Evolutionary conservation across 371 early-diverging fungal species (phyloP), one percentile per base, ranked within the genome.

Genomic region (Mucor plumbeus): DNA sequence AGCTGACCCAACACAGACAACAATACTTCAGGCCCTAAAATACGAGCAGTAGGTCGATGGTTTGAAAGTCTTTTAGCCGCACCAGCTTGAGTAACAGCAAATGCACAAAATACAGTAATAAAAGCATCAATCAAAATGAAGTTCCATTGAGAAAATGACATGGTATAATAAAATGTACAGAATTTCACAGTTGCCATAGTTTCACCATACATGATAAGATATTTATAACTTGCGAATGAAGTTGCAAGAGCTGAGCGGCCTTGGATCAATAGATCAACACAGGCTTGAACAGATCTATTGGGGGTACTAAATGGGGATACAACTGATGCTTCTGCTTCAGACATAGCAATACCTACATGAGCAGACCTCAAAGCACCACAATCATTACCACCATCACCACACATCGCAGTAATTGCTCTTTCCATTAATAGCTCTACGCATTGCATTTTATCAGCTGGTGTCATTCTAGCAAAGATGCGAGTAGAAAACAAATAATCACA

Each of bases 381-480:
- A 74, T 99, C 99, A 69, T 99, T 99, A 68, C 98, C 95, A 35
- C 99, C 99, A 79, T 99, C 99, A 26, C 99, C 99, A 47, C 95
- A 90, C 95, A 98, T 95, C 34, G 95, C 97, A 6, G 97, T 94
- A 13, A 85, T 69, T 5, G 79, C 73, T 7, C 62, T 66, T 56
- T 79, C 78, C 79, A 74, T 74, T 58, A 70, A 83, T n/a, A 89
- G 70, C 26, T 87, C 79, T 0, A 93, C 90, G 61, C 90, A 89
- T 1, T 70, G 58, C 44, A 83, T 80, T 58, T 94, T 94, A 67
- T 88, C 88, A 3, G 79, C 82, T 2, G 94, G 94, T 48, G 87
- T 87, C 90, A 94, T 92, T 60, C 94, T 84, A 8, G 91, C 88
- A 83, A 89, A 94, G 4, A 94, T 74, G 26, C 89, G 85, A 7